phyloP scores from a whole-genome alignment of 768 basidiomycete genomes.

The Daedaleopsis nitida region DNA sequence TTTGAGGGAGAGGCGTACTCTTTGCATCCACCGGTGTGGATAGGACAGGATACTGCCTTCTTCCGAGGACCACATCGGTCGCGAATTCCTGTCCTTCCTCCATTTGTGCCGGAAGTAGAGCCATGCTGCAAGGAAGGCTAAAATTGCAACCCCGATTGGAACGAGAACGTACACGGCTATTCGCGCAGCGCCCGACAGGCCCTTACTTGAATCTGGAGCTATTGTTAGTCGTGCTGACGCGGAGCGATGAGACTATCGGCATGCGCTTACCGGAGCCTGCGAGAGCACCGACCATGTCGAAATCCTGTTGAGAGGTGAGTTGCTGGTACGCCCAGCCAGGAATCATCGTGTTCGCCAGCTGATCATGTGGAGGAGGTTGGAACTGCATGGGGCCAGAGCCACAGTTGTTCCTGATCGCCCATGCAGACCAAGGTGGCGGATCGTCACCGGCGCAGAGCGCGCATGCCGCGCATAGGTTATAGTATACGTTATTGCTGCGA shows the following conservation, averaged over 20 bases:
- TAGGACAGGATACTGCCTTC: neutral
- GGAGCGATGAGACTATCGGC: neutral
- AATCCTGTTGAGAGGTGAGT: conserved; percentile 3
- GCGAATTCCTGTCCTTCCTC: neutral
- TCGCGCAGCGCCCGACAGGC: neutral
- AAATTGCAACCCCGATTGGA: conserved; percentile 3
- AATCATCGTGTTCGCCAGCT: neutral
- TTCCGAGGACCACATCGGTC: neutral
- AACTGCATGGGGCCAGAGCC: conserved; percentile 1
- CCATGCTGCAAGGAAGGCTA: conserved; percentile 5
- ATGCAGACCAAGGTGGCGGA: conserved; percentile 1
- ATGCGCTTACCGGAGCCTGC: neutral
- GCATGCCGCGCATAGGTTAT: conserved; percentile 14
- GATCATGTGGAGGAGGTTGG: conserved; percentile 4
- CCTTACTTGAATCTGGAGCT: neutral
- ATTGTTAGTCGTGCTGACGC: neutral
- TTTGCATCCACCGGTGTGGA: neutral
- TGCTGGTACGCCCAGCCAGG: conserved; percentile 14
- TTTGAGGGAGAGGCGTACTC: neutral
- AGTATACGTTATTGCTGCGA: conserved; percentile 10
- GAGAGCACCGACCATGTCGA: conserved; percentile 7
- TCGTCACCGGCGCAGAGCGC: neutral
- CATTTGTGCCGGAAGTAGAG: conserved; percentile 3
- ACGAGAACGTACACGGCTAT: conserved; percentile 10
- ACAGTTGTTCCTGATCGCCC: conserved; percentile 7